A percentile compares a stretch with the other conserved stretches of the same genome.
These are phyloP conservation scores for Myxozyma neotropica DNA, from an alignment of 805 yeast species.

Conservation along the genomic window DNA sequence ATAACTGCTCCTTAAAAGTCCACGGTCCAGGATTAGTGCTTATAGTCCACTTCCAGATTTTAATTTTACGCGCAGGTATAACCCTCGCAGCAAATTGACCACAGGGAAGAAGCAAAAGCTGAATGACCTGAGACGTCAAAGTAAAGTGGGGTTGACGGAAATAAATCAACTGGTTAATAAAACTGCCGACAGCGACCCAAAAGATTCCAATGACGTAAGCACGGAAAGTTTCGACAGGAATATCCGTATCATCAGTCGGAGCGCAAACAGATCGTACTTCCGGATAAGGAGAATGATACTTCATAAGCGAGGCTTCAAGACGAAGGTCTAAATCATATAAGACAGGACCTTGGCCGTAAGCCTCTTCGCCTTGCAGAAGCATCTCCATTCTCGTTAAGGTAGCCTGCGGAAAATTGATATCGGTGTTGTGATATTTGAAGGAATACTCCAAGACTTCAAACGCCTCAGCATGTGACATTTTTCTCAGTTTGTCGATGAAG, in stretches of 20 bases:
- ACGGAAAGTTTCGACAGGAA: constrained; percentile 55
- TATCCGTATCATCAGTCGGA: constrained; percentile 49
- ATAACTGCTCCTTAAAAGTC: constrained; percentile 59
- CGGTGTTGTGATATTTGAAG: constrained; percentile 46
- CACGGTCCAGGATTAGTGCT: constrained; percentile 66
- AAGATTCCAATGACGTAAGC: constrained; percentile 55
- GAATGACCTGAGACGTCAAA: constrained; percentile 56
- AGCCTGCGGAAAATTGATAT: constrained; percentile 50
- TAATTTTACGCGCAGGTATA: constrained; percentile 52
- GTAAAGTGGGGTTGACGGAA: constrained; percentile 58
- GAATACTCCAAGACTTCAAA: constrained; percentile 45
- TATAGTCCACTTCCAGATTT: constrained; percentile 46
- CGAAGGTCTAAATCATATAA: constrained; percentile 42
- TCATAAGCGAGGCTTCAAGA: constrained; percentile 50
- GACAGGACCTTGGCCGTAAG: constrained; percentile 25
- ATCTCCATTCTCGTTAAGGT: constrained; percentile 43
- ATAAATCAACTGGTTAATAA: constrained; percentile 59
- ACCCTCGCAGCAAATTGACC: constrained; percentile 52
- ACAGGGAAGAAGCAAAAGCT: constrained; percentile 60
- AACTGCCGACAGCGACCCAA: constrained; percentile 59
- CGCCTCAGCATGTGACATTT: constrained; percentile 45
- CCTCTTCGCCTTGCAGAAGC: constrained; percentile 40
- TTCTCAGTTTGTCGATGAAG: constrained; percentile 49
- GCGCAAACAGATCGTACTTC: constrained; percentile 49
- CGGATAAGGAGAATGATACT: constrained; percentile 56